Conservation (phyloP, 140 eudicot genomes). For the Erigeron philadelphicus region DNA sequence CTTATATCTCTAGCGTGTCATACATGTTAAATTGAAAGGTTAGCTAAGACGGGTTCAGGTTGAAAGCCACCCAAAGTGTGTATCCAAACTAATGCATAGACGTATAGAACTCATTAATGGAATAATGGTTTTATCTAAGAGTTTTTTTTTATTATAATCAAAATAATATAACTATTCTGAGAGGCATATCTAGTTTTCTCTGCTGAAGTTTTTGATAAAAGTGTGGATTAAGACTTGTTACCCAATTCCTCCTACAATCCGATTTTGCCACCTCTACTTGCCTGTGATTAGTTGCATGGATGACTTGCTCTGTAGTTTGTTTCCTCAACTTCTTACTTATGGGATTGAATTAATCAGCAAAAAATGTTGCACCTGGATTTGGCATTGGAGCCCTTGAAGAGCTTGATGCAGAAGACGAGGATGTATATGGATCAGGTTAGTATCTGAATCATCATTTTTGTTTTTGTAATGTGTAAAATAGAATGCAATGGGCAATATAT, state of each 20-base stretch:
- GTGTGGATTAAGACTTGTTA: not conserved
- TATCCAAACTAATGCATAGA: no score
- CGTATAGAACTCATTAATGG: no score
- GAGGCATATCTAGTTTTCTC: no score
- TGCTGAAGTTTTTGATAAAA: no score
- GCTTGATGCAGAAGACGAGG: constrained; percentile 91
- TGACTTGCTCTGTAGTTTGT: constrained; percentile 13
- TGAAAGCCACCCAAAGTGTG: no score
- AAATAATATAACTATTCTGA: no score
- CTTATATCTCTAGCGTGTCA: no score
- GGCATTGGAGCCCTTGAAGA: constrained; percentile 99
- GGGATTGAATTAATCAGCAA: constrained; percentile 50
- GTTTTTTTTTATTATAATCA: no score
- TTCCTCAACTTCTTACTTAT: constrained; percentile 16
- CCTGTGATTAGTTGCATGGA: constrained; percentile 17
- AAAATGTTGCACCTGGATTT: constrained; percentile 90
- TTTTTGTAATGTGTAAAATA: not conserved
- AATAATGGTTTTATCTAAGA: no score
- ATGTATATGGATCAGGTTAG: constrained; percentile 66
- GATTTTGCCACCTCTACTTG: not conserved
- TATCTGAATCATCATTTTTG: not conserved
- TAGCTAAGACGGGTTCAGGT: no score
- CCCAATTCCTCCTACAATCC: not conserved
- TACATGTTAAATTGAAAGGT: no score
- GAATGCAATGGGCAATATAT: not conserved